Base-by-base conservation (phyloP, 1,284 basidiomycete species). In the Entoloma clypeatum region DNA sequence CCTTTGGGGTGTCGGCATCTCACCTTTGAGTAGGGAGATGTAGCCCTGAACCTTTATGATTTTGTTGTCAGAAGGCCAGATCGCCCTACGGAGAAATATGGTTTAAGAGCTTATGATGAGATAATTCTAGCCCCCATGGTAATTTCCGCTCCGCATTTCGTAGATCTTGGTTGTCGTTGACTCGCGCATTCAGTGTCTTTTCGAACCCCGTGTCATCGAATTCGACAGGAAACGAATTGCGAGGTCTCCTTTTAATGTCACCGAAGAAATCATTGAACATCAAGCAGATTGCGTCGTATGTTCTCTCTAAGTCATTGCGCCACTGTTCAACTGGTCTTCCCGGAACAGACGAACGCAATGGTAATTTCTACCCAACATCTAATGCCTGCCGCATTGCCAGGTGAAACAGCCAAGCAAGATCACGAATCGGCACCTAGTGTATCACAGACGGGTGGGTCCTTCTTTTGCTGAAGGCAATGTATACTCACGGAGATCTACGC, bases 121-220 rank as follows among this genome's bases (percentile, higher is more conserved):
- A 85, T 91, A 42, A 94, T 98, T 44, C 70, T 99, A 25, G 92
- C 93, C 0, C 91, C 95, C 1, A 91, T 97, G 81, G 91, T 91
- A 56, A 48, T 72, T 39, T 36, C 35, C n/a, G n/a, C 1, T 39
- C 37, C 32, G 41, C 3, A 34, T 29, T 36, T 22, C 33, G 14
- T 30, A 7, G 11, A 11, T 6, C 17, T 26, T 16, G n/a, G 33
- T 32, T 16, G 37, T 25, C 36, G 34, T 28, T 1, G 39, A 14
- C 21, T 36, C 30, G 17, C 38, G 28, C 13, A 35, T 26, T 11
- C 57, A 95, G 91, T 85, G 86, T 55, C 72, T 97, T 31, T 99
- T 99, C 53, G 91, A 95, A 52, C 92, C 95, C 10, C 79, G 88
- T 16, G 81, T 96, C 28, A 85, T 97, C 47, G 87, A 95, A 52